phyloP scores from a whole-genome alignment of 169 alveolate species.

The Cryptosporidium bovis region DNA sequence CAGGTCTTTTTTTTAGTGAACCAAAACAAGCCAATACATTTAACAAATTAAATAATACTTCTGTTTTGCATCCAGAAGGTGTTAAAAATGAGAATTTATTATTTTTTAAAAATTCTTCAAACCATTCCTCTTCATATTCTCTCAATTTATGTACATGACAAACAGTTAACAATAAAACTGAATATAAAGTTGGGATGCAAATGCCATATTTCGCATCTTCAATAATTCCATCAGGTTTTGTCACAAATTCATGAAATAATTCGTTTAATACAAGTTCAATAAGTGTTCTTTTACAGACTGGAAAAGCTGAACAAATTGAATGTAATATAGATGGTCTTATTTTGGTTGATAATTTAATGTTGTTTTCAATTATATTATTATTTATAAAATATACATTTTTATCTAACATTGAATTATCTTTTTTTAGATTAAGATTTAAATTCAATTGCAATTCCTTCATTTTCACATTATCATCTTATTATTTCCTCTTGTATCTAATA shows the following conservation, averaged over 20 bases:
- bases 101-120: slow-evolving; percentile 52
- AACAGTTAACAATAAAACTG: slow-evolving; percentile 47
- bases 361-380: too few species aligned
- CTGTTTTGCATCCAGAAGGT: slow-evolving; percentile 69
- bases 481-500: too few species aligned
- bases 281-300: slow-evolving; percentile 45
- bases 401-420: too few species aligned
- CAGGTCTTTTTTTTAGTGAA: slow-evolving; percentile 62
- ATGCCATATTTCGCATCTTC: slow-evolving; percentile 66
- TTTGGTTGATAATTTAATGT: too few species aligned
- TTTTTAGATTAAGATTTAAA: too few species aligned
- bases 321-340: slow-evolving; percentile 58
- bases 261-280: slow-evolving; percentile 31
- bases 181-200: slow-evolving; percentile 51
- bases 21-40: slow-evolving; percentile 74
- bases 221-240: slow-evolving; percentile 35
- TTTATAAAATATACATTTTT: too few species aligned
- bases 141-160: slow-evolving; percentile 61
- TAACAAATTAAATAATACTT: slow-evolving; percentile 42
- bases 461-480: too few species aligned
- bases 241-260: slow-evolving; percentile 51
- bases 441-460: too few species aligned
- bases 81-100: slow-evolving; percentile 52
- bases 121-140: slow-evolving; percentile 71
- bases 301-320: slow-evolving; percentile 64